Conservation (phyloP, 83 land plant species). For the Larix sibirica region DNA sequence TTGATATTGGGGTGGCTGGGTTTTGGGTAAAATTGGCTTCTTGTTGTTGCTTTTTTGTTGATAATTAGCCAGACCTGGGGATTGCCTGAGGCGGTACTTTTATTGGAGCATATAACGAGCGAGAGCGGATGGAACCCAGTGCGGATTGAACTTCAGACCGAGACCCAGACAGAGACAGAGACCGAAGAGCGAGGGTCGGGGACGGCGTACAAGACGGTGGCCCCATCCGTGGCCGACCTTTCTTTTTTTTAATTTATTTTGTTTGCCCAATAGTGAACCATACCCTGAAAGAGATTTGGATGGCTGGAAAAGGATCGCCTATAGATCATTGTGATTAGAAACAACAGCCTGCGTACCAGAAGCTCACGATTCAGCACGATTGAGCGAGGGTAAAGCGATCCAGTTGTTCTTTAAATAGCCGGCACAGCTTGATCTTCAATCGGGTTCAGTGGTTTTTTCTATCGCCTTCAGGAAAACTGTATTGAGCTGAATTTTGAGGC, state of each 20-base stretch:
- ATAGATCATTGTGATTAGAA: background rate
- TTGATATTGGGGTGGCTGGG: background rate
- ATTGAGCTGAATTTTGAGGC: background rate
- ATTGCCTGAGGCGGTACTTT: no score
- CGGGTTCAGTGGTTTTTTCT: background rate
- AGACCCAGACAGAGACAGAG: background rate
- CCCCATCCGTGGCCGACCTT: constrained; percentile 17
- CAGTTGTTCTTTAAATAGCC: background rate
- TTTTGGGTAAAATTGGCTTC: no score
- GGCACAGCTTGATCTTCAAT: no score
- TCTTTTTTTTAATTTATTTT: background rate
- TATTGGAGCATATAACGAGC: no score
- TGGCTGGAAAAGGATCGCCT: background rate
- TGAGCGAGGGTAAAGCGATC: background rate
- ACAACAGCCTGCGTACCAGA: constrained; percentile 2
- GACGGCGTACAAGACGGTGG: constrained; percentile 12
- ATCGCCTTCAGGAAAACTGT: background rate
- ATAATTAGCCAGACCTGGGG: background rate
- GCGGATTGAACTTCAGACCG: constrained; percentile 1
- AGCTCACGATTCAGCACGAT: background rate
- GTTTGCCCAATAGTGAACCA: constrained; percentile 11
- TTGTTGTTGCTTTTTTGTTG: background rate
- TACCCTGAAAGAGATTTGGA: constrained; percentile 8
- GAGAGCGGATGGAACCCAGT: background rate
- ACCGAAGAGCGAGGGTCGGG: constrained; percentile 3